A percentile compares a stretch with the other conserved stretches of the same genome.
These are phyloP conservation scores for Phoenix roebelenii DNA, from an alignment of 176 grass and related monocot genomes.

Conservation along the genomic window DNA sequence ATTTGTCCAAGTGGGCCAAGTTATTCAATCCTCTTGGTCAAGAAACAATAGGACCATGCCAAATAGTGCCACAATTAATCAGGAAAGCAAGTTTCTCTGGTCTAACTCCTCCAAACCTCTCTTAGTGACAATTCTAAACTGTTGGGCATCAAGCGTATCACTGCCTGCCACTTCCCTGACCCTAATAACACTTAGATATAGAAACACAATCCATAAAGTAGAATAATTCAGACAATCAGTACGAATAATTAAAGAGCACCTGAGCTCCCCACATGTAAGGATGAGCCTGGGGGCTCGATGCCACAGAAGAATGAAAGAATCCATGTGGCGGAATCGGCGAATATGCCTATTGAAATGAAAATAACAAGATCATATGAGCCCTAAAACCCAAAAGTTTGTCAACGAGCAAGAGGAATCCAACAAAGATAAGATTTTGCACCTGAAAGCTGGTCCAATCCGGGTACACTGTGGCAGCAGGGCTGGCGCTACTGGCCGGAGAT, in stretches of 20 bases:
- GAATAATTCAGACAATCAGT: slow-evolving; percentile 1
- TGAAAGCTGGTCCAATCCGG: slow-evolving; percentile 88
- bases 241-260: slow-evolving; percentile 23
- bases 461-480: slow-evolving; percentile 41
- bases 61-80: no score
- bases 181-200: neutral
- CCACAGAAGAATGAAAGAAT: slow-evolving; percentile 59
- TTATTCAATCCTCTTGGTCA: no score
- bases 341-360: slow-evolving; percentile 49
- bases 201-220: neutral
- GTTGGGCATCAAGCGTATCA: neutral
- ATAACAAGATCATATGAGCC: neutral
- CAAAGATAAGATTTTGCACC: slow-evolving; percentile 30
- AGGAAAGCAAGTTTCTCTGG: no score
- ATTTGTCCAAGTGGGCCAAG: no score
- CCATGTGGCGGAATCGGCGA: slow-evolving; percentile 85
- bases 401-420: neutral
- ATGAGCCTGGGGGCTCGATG: slow-evolving; percentile 73
- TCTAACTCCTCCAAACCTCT: no score
- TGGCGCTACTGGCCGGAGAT: slow-evolving; percentile 39
- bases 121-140: neutral
- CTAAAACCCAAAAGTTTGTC: neutral
- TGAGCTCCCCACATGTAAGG: slow-evolving; percentile 98
- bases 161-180: neutral
- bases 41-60: no score